phyloP scores from a whole-genome alignment of 805 yeast genomes.

The Starmerella vaccinii region DNA sequence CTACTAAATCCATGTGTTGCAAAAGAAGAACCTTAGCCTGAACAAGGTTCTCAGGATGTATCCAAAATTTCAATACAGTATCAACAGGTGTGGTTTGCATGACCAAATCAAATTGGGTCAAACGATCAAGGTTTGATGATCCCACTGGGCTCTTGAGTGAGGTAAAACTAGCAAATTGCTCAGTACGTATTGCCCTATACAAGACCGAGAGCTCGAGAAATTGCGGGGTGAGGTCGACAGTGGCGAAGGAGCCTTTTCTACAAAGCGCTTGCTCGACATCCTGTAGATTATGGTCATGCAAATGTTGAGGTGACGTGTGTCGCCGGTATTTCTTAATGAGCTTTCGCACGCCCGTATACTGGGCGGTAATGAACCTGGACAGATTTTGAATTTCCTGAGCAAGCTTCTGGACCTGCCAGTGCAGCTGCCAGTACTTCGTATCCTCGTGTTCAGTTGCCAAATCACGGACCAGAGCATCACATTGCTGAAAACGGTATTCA shows the following conservation, averaged over 20 bases:
- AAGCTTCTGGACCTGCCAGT: constrained; percentile 35
- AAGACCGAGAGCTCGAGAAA: constrained; percentile 51
- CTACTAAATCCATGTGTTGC: constrained; percentile 27
- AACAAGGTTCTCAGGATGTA: constrained; percentile 50
- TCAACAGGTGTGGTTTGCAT: constrained; percentile 31
- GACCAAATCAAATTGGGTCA: constrained; percentile 29
- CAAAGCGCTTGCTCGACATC: constrained; percentile 30
- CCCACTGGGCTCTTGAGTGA: not conserved
- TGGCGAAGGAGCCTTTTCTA: constrained; percentile 47
- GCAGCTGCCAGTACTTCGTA: constrained; percentile 21
- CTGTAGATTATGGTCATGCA: constrained; percentile 20
- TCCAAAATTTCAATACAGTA: constrained; percentile 38
- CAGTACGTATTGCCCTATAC: constrained; percentile 40
- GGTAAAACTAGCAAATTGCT: constrained; percentile 16
- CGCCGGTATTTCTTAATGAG: constrained; percentile 58
- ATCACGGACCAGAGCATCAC: constrained; percentile 31
- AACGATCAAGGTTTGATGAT: not conserved
- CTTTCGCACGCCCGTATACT: constrained; percentile 61
- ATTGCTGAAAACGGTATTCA: constrained; percentile 39
- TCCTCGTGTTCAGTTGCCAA: constrained; percentile 11
- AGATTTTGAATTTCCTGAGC: constrained; percentile 50
- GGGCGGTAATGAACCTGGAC: constrained; percentile 61
- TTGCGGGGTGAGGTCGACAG: constrained; percentile 48
- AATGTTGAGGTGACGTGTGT: constrained; percentile 34
- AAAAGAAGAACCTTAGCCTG: constrained; percentile 43